Percentiles rank a stretch among this genome's conserved stretches.
These are phyloP conservation scores for Thymus mandschuricus DNA, from an alignment of 257 asterid species.

Conservation along the genomic window DNA sequence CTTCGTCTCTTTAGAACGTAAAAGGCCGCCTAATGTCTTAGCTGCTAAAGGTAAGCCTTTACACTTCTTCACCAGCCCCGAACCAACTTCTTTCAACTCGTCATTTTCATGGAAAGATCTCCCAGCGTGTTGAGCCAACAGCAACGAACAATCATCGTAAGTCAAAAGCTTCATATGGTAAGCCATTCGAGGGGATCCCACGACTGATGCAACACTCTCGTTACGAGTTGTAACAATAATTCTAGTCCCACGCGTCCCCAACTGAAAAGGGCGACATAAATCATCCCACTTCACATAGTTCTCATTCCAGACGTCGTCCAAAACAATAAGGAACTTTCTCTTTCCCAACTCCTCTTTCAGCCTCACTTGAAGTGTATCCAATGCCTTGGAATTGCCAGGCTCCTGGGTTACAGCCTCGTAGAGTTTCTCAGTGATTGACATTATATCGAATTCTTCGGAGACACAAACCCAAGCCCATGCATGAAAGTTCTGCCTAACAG, in stretches of 20 bases:
- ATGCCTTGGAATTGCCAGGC: constrained; percentile 36
- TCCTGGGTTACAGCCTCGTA: constrained; percentile 32
- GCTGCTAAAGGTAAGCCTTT: constrained; percentile 78
- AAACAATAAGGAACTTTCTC: constrained; percentile 53
- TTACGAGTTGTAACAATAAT: constrained; percentile 64
- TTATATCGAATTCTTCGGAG: constrained; percentile 48
- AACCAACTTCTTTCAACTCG: constrained; percentile 42
- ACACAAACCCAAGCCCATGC: constrained; percentile 60
- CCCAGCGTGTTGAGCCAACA: constrained; percentile 51
- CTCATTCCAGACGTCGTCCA: constrained; percentile 68
- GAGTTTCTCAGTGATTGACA: constrained; percentile 49
- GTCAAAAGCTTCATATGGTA: constrained; percentile 56
- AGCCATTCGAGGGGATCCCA: constrained; percentile 49
- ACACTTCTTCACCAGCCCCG: constrained; percentile 59
- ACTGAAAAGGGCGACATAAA: constrained; percentile 42
- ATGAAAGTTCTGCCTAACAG: constrained; percentile 38
- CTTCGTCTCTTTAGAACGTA: constrained; percentile 49
- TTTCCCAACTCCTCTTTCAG: constrained; percentile 45
- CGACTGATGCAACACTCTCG: constrained; percentile 44
- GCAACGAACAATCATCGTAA: constrained; percentile 47
- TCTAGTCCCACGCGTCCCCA: constrained; percentile 53
- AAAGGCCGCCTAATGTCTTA: constrained; percentile 61
- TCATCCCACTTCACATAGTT: constrained; percentile 42
- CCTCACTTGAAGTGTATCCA: constrained; percentile 51
- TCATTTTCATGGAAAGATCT: constrained; percentile 37